Evolutionary conservation across 495 filamentous ascomycete species (phyloP).

Genomic region (Amphirosellinia nigrospora): DNA sequence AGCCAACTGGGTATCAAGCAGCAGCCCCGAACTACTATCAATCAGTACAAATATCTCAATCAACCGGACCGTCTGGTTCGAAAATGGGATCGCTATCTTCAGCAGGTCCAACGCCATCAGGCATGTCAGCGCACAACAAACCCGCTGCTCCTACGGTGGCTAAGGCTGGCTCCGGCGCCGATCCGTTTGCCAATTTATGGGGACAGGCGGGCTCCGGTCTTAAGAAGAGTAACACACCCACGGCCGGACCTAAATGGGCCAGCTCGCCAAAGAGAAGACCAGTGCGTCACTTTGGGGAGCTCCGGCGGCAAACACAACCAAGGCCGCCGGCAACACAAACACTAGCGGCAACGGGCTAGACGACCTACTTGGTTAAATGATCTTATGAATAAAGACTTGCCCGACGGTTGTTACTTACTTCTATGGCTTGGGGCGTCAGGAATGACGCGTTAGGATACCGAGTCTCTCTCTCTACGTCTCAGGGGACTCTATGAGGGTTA

Average conservation of each 20-base stretch:
- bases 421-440: neutral
- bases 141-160: slow-evolving; percentile 52
- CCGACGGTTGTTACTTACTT: neutral
- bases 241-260: slow-evolving; percentile 75
- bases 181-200: slow-evolving; percentile 91
- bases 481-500: neutral
- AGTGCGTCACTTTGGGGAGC: slow-evolving; percentile 93
- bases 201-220: slow-evolving; percentile 75
- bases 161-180: slow-evolving; percentile 64
- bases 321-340: slow-evolving; percentile 37
- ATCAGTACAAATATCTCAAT: slow-evolving; percentile 65
- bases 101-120: slow-evolving; percentile 35
- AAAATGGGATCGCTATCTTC: slow-evolving; percentile 34
- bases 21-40: slow-evolving; percentile 93
- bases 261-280: slow-evolving; percentile 95
- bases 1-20: slow-evolving; percentile 75
- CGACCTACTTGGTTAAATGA: slow-evolving; percentile 51
- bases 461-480: neutral
- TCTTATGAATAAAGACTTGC: neutral
- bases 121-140: slow-evolving; percentile 42
- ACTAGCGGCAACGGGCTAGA: slow-evolving; percentile 45
- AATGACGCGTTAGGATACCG: slow-evolving; percentile 1
- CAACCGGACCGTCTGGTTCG: slow-evolving; percentile 38
- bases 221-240: slow-evolving; percentile 71
- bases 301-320: slow-evolving; percentile 50